A percentile compares a stretch with the other conserved stretches of the same genome.
Evolutionary conservation across 2,329 filamentous ascomycete genomes (phyloP).

Genomic region (Elsinoe arachidis): DNA sequence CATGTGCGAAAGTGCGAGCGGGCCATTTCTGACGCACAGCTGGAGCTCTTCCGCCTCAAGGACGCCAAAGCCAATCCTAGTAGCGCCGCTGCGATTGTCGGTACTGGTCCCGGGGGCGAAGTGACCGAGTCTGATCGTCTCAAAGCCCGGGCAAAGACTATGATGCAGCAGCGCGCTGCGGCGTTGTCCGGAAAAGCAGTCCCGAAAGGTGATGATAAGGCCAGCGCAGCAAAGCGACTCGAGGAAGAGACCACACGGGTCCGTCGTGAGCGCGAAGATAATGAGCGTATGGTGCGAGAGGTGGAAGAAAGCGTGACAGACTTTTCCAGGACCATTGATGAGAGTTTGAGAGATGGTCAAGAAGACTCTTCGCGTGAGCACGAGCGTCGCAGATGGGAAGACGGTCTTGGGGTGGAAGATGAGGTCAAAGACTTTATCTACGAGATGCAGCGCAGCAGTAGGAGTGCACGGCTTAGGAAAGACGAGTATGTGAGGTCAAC

Average conservation of each 20-base stretch:
- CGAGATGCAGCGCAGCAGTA: slow-evolving; percentile 80
- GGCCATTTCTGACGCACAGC: slow-evolving; percentile 79
- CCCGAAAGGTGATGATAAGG: slow-evolving; percentile 65
- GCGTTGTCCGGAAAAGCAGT: slow-evolving; percentile 79
- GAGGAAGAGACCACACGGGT: slow-evolving; percentile 81
- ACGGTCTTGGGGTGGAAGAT: slow-evolving; percentile 90
- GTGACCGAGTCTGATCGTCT: slow-evolving; percentile 90
- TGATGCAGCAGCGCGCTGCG: slow-evolving; percentile 97
- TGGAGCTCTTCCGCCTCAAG: slow-evolving; percentile 87
- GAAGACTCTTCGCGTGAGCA: slow-evolving; percentile 73
- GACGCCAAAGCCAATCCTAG: slow-evolving; percentile 87
- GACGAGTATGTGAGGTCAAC: slow-evolving; percentile 42
- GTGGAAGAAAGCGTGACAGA: slow-evolving; percentile 93
- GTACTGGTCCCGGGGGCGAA: slow-evolving; percentile 81
- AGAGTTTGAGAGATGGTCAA: slow-evolving; percentile 72
- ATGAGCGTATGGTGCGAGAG: slow-evolving; percentile 92
- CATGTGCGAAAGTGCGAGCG: slow-evolving; percentile 86
- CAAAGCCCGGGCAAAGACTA: slow-evolving; percentile 89
- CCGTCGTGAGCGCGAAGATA: slow-evolving; percentile 79
- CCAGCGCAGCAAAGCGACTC: slow-evolving; percentile 70
- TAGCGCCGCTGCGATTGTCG: slow-evolving; percentile 71
- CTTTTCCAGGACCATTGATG: slow-evolving; percentile 75
- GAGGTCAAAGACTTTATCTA: slow-evolving; percentile 97
- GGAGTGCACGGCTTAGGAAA: slow-evolving; percentile 60
- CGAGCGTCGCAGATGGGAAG: slow-evolving; percentile 89